Percentiles rank a stretch among this genome's conserved stretches.
These are phyloP conservation scores for Penicillium paradoxum DNA, from an alignment of 495 filamentous ascomycete genomes.

Conservation along the genomic window DNA sequence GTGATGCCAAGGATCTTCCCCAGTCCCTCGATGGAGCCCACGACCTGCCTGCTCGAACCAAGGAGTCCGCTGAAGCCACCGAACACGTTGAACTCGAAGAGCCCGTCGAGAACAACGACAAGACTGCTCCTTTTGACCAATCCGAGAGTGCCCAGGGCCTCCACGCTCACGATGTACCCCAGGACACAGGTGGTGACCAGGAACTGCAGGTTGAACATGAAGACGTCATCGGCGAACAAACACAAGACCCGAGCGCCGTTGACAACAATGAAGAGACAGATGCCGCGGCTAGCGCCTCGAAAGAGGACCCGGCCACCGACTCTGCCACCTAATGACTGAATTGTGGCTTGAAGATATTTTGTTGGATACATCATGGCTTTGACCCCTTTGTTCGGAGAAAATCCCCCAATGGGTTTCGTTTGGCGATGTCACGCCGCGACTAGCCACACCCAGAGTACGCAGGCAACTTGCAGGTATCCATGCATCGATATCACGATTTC, in stretches of 20 bases:
- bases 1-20: slow-evolving; percentile 6
- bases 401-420: slow-evolving; percentile 16
- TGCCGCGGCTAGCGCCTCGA: slow-evolving; percentile 15
- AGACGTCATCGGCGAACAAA: slow-evolving; percentile 8
- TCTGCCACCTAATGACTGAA: slow-evolving; percentile 12
- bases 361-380: slow-evolving; percentile 12
- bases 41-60: slow-evolving; percentile 9
- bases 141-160: slow-evolving; percentile 11
- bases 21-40: slow-evolving; percentile 24
- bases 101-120: neutral
- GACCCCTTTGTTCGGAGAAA: slow-evolving; percentile 18
- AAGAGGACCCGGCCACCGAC: slow-evolving; percentile 12
- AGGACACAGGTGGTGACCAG: slow-evolving; percentile 7
- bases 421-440: neutral
- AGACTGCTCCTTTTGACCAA: neutral
- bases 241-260: slow-evolving; percentile 8
- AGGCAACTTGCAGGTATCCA: slow-evolving; percentile 13
- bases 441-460: slow-evolving; percentile 12
- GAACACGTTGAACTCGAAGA: slow-evolving; percentile 2
- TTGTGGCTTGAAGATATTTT: slow-evolving; percentile 10
- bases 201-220: slow-evolving; percentile 11
- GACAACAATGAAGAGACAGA: slow-evolving; percentile 12
- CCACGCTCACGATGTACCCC: slow-evolving; percentile 12
- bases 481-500: slow-evolving; percentile 21
- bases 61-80: slow-evolving; percentile 5